Conservation (phyloP, 2,329 filamentous ascomycete species). For the Pseudocercospora macadamiae region DNA sequence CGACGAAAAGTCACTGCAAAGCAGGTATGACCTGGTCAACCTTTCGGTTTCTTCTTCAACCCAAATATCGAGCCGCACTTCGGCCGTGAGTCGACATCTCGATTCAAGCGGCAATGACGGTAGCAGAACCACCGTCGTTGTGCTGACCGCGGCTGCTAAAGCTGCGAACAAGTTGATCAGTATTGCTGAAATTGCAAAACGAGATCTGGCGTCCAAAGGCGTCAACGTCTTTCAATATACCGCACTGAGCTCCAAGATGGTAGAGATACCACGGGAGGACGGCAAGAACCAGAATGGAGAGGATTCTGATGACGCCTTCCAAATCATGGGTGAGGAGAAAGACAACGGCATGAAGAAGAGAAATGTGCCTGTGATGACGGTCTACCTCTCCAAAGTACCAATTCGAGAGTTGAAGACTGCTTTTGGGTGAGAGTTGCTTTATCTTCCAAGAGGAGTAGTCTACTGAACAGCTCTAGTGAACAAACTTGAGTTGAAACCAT, state of each 20-base stretch:
- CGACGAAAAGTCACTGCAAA: conserved; percentile 23
- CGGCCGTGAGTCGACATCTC: conserved; percentile 31
- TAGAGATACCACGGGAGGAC: conserved; percentile 26
- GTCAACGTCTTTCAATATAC: conserved; percentile 49
- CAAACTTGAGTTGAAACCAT: background rate
- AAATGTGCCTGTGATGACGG: conserved; percentile 59
- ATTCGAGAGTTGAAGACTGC: conserved; percentile 60
- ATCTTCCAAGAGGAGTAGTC: background rate
- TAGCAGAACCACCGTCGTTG: conserved; percentile 41
- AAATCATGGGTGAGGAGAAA: conserved; percentile 31
- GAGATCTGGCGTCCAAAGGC: conserved; percentile 46
- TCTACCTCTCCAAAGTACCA: conserved; percentile 60
- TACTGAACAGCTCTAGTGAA: background rate
- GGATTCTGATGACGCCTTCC: conserved; percentile 34
- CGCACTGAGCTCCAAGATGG: conserved; percentile 30
- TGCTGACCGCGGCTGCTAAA: conserved; percentile 43
- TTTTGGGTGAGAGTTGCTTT: conserved; percentile 42
- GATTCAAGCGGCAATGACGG: conserved; percentile 7
- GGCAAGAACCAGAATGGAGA: conserved; percentile 17
- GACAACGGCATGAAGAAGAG: conserved; percentile 55
- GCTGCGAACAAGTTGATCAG: conserved; percentile 67
- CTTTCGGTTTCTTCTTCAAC: conserved; percentile 34
- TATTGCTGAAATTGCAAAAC: conserved; percentile 63
- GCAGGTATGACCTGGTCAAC: conserved; percentile 30
- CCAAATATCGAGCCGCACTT: conserved; percentile 36